Base-by-base conservation (phyloP, 768 basidiomycete genomes). In the Clavaria fumosa region DNA sequence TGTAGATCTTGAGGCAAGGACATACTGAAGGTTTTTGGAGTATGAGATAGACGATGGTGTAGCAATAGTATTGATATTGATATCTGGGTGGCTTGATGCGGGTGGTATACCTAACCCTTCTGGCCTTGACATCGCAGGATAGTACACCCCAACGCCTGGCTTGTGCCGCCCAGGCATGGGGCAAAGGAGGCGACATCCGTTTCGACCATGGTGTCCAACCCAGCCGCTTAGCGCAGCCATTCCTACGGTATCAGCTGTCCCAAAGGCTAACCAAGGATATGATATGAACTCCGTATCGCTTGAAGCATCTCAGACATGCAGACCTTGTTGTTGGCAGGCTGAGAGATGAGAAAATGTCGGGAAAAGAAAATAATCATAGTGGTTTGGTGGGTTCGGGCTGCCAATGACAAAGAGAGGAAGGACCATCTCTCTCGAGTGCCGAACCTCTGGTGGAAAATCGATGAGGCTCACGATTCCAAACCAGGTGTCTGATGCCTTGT, bases 401-500 rank as follows among this genome's bases (percentile, higher is more conserved):
- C 55, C 55, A 34, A 62, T 53, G 14, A 59, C 35, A 1, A 41
- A 15, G 0, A 47, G 57, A 4, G 58, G 57, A 20, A 62, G 41
- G 15, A 59, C 41, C 31, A 54, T 42, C 28, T 48, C 43, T 33
- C 48, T 44, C 31, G 53, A 50, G 43, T 62, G 63, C 5, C 56
- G 50, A 5, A 40, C 20, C 4, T 45, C 48, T 9, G 56, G 61
- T 18, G 40, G n/a, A 20, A 46, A 51, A 32, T 63, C 51, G 1
- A 45, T 26, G 6, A 61, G 39, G 10, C 57, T 43, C 59, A 57
- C 64, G 5, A 60, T 56, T 1, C 33, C 47, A 10, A 67, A 61
- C 62, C 62, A 64, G 7, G 47, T 51, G 32, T 65, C 57, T 1
- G 62, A 66, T 23, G 49, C 44, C 45, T 66, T 65, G 45, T 58